phyloP scores from a whole-genome alignment of 1,139 yeast species.

The Citeromyces siamensis region DNA sequence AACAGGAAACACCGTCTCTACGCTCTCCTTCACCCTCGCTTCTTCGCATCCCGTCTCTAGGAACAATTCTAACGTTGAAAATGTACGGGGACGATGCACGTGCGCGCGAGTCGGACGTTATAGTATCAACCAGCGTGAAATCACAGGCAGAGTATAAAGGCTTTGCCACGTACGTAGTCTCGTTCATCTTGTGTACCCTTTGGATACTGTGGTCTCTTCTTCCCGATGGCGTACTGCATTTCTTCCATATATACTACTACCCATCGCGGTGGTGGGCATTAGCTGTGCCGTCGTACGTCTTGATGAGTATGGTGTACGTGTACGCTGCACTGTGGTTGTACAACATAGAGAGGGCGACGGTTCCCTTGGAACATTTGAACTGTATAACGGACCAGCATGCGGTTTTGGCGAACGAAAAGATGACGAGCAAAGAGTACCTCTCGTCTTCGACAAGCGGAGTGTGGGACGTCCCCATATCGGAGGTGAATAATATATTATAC shows the following conservation, averaged over 20 bases:
- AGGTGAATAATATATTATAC: conserved; percentile 62
- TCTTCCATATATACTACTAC: conserved; percentile 52
- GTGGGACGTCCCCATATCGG: conserved; percentile 65
- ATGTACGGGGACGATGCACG: conserved; percentile 28
- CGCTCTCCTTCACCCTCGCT: conserved; percentile 1
- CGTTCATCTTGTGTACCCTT: conserved; percentile 33
- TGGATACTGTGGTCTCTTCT: conserved; percentile 63
- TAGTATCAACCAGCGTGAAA: conserved; percentile 46
- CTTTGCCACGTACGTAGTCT: conserved; percentile 60
- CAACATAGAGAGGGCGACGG: conserved; percentile 63
- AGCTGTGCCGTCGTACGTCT: conserved; percentile 57
- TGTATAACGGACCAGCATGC: conserved; percentile 63
- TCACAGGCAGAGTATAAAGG: conserved; percentile 76
- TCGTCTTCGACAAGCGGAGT: conserved; percentile 64
- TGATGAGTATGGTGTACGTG: conserved; percentile 58
- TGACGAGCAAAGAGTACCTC: conserved; percentile 24
- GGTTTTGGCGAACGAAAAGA: conserved; percentile 25
- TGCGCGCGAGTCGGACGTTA: conserved; percentile 68
- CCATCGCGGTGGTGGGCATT: conserved; percentile 87
- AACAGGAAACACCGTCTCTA: not conserved
- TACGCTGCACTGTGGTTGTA: conserved; percentile 62
- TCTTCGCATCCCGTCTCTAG: not conserved
- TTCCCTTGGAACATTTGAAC: conserved; percentile 41
- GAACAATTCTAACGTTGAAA: not conserved
- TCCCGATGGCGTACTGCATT: conserved; percentile 38